Base-by-base conservation (phyloP, 106 monocot species). In the Dendrobium catenatum region DNA sequence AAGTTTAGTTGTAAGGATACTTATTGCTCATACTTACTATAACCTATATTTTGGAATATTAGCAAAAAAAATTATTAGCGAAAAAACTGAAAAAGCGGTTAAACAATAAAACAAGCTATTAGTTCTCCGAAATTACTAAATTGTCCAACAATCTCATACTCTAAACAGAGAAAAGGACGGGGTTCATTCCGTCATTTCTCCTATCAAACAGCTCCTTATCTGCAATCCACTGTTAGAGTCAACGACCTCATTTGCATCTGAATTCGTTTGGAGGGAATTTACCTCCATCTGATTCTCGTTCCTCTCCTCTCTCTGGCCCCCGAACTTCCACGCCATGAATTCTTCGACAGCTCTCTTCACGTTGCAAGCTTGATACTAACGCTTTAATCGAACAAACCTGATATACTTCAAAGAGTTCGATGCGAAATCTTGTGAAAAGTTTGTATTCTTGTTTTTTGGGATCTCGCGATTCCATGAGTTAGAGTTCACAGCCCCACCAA, bases 241-340 rank as follows among this genome's bases (percentile, higher is more conserved):
- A 78, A 83, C 83, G 83, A 22, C 51, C 42, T 20, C 55, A 42
- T 41, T 79, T 70, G 78, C 54, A 58, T 72, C 24, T 55, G 26
- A 70, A 51, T 78, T 51, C 37, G 78, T 72, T 77, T 72, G 68
- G 78, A 72, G 72, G 55, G 49, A 83, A 56, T 79, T 56, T 42
- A 77, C 44, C 77, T 82, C 51, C 77, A 67, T 68, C 61, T 29
- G 44, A 9, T 6, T 33, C 37, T 40, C 73, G 27, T 31, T 70
- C 15, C 70, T 31, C 2, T 55, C 6, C 8, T 42, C 68, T 44
- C 77, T 29, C 66, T 40, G 33, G 4, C 40, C 11, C 40, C 37
- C 72, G 16, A 80, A 80, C 10, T 66, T 80, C 43, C 59, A 26
- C 44, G 51, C 10, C 26, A n/a, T 49, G 18, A 20, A 18, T n/a